Base-by-base conservation (phyloP, 2,329 filamentous ascomycete species). In the Zasmidium cellare region DNA sequence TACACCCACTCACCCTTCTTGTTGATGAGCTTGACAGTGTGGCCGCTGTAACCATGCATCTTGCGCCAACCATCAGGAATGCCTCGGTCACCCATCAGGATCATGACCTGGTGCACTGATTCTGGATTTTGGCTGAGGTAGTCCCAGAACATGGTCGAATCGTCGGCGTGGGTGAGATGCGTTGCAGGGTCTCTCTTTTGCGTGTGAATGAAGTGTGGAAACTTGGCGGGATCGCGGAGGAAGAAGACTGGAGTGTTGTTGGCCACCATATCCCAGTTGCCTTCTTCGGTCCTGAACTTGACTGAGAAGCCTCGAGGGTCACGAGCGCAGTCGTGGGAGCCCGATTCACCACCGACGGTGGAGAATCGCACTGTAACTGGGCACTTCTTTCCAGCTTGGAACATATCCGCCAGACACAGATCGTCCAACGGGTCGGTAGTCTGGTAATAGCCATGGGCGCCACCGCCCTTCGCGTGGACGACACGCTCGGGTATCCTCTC, bases 161-260 rank as follows among this genome's bases (percentile, higher is more conserved):
- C 81, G 51, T 84, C 80, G 16, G 87, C 85, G 72, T 89, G 84
- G 49, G 84, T 86, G 5, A 89, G 74, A 69, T 90, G 85, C 2
- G 86, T 90, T 64, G 85, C 81, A 0, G 87, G 88, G 67, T 91
- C 79, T n/a, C 87, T 80, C 79, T 90, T 90, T 71, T 90, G 88
- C 0, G 87, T 89, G 70, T 90, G 87, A 53, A 90, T 90, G 68
- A 90, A 87, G 68, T 87, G 77, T 22, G 88, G 87, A 69, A 89
- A 90, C 72, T 91, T 90, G 62, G 85, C 81, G 0, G 88, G 86
- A 61, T 91, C 88, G 53, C 88, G 79, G n/a, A 90, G 69, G 74
- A 91, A 91, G 79, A 91, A 91, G 2, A 90, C 84, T 0, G 88
- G 88, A 0, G 86, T 89, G 70, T 90, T 90, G 77, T 89, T 90